Evolutionary conservation across 225 moss, liverwort and hornwort genomes (phyloP).

Genomic region (Asterella californica): DNA sequence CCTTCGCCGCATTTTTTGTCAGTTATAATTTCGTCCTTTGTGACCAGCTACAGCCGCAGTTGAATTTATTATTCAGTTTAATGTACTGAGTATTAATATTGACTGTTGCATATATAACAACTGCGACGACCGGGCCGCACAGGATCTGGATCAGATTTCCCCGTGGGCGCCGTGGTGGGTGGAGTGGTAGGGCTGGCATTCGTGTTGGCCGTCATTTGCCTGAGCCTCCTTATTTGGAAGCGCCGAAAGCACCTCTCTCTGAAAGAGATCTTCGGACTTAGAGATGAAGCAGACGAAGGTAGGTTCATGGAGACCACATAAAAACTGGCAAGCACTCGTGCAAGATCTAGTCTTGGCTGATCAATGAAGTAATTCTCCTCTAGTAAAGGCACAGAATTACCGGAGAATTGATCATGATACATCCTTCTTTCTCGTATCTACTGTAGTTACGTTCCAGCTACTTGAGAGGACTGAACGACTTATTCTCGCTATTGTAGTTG

Average conservation of each 20-base stretch:
- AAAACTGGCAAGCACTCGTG: neutral
- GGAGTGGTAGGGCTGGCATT: slow-evolving; percentile 4
- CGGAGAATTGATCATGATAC: too few species aligned
- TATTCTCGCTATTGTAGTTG: neutral
- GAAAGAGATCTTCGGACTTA: slow-evolving; percentile 2
- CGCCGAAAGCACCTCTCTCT: slow-evolving; percentile 9
- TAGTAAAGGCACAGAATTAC: too few species aligned
- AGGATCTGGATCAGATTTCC: neutral
- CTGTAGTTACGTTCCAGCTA: neutral
- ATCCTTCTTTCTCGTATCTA: neutral
- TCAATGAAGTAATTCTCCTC: too few species aligned
- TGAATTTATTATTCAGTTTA: too few species aligned
- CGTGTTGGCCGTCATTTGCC: neutral
- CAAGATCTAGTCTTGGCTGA: too few species aligned
- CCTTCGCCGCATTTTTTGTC: too few species aligned
- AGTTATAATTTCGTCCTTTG: too few species aligned
- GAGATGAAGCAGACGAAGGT: slow-evolving; percentile 19
- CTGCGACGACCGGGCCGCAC: neutral
- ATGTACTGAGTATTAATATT: too few species aligned
- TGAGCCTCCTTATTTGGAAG: slow-evolving; percentile 18
- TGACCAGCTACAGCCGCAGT: too few species aligned
- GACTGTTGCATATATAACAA: too few species aligned
- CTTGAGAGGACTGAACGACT: too few species aligned
- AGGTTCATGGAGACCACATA: neutral
- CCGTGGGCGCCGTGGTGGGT: slow-evolving; percentile 16